Evolutionary conservation across 192 early-diverging fungal species (phyloP), one percentile per base, ranked within the genome.

Genomic region (Rhizophagus clarus): DNA sequence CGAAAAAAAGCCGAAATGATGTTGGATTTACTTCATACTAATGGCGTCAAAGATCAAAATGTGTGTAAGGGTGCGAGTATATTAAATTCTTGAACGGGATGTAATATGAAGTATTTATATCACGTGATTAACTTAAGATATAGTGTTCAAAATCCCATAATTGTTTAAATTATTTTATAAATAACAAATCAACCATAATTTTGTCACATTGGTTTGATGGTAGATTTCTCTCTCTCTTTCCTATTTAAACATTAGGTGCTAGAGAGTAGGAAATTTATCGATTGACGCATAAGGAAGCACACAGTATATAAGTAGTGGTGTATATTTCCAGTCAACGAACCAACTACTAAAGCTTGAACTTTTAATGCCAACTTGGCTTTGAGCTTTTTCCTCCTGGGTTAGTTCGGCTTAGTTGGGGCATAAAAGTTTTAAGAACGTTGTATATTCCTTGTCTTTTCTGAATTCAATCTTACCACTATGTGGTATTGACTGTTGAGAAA

Each of bases 311-410:
- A 70, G 7, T 61, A n/a, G 29, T 78, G 42, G 76, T 78, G 76
- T 78, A 78, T 64, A 78, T n/a, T 78, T 78, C 76, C 76, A 78
- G 76, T 78, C 76, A 67, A 78, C 76, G 64, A 62, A 78, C 63
- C 76, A 31, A 32, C 29, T 51, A 78, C 17, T 29, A 67, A 78
- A 78, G 20, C 74, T 64, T 47, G 11, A 29, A 11, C 45, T 74
- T 49, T 32, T 24, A 56, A 11, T 26, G 10, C 2, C 9, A 42
- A 6, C 17, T 29, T 3, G 24, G 34, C 34, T 49, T 76, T 61
- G 74, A 76, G 74, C 74, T 28, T 49, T 45, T 26, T 28, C 7
- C 24, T 51, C 7, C 24, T 51, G 1, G 32, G 72, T n/a, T 14
- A 34, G 74, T 62, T 61, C 60, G 49, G 60, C 67, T 31, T 29